These are phyloP conservation scores for Blumeriella jaapii DNA, from an alignment of 2,329 filamentous ascomycete genomes.

Conservation along the genomic window DNA sequence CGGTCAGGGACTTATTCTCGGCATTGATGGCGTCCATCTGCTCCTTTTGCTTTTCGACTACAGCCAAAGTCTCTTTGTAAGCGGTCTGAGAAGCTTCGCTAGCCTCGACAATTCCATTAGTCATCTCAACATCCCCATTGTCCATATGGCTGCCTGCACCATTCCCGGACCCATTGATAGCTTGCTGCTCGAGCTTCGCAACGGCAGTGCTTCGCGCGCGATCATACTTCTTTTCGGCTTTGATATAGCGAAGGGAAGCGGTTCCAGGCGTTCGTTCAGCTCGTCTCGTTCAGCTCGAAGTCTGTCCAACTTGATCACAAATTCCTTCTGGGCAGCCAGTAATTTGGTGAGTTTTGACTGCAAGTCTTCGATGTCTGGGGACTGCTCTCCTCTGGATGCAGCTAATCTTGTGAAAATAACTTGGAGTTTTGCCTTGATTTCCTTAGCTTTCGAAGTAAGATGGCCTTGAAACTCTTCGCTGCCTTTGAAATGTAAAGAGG, in stretches of 20 bases:
- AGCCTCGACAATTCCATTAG: conserved; percentile 42
- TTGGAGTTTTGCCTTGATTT: conserved; percentile 65
- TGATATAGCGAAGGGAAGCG: conserved; percentile 83
- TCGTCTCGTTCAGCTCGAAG: conserved; percentile 70
- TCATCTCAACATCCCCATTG: conserved; percentile 30
- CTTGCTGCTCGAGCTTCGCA: conserved; percentile 84
- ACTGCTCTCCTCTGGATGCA: conserved; percentile 39
- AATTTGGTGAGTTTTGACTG: conserved; percentile 66
- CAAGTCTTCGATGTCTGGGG: conserved; percentile 59
- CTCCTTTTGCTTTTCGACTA: conserved; percentile 73
- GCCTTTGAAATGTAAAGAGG: conserved; percentile 50
- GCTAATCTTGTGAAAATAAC: conserved; percentile 51
- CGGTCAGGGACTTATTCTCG: conserved; percentile 62
- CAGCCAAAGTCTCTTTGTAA: conserved; percentile 65
- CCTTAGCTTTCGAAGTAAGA: conserved; percentile 60
- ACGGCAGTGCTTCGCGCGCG: conserved; percentile 80
- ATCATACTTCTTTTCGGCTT: conserved; percentile 90
- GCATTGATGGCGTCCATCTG: conserved; percentile 70
- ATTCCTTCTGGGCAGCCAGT: conserved; percentile 72
- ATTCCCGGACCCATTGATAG: conserved; percentile 52
- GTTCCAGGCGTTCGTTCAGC: conserved; percentile 78
- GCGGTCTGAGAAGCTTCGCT: conserved; percentile 61
- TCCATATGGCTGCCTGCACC: conserved; percentile 28
- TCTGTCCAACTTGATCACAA: conserved; percentile 64
- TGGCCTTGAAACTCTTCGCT: conserved; percentile 69